These are phyloP conservation scores for Aspergillus ruber DNA, from an alignment of 2,329 filamentous ascomycete species.

Conservation along the genomic window DNA sequence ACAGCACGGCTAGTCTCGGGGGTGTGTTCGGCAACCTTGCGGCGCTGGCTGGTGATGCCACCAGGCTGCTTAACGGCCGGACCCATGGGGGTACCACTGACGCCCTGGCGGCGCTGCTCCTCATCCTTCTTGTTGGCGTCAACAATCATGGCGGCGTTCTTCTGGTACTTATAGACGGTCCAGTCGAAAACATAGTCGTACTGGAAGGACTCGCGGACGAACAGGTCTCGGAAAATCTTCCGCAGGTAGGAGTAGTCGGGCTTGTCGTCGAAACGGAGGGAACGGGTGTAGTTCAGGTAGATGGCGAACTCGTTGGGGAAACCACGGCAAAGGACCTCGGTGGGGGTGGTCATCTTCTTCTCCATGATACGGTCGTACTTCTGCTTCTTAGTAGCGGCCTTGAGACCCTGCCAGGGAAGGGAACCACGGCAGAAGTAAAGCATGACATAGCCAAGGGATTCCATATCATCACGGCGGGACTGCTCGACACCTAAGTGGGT, in stretches of 20 bases:
- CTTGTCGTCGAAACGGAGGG: slow-evolving; percentile 98
- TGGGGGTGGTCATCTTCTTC: slow-evolving; percentile 99
- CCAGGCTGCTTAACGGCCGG: slow-evolving; percentile 60
- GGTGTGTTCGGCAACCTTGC: slow-evolving; percentile 76
- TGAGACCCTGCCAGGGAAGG: slow-evolving; percentile 96
- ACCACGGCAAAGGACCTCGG: slow-evolving; percentile 95
- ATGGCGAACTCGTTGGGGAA: slow-evolving; percentile 99
- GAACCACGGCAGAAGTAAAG: slow-evolving; percentile 99
- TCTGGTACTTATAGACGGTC: slow-evolving; percentile 99
- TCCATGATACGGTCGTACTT: slow-evolving; percentile 99
- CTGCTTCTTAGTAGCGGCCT: slow-evolving; percentile 99
- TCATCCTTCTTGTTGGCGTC: slow-evolving; percentile 70
- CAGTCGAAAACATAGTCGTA: slow-evolving; percentile 99
- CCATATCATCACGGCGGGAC: slow-evolving; percentile 98
- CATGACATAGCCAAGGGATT: slow-evolving; percentile 98
- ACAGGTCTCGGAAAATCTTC: slow-evolving; percentile 99
- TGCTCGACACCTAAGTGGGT: slow-evolving; percentile 98
- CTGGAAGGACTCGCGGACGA: slow-evolving; percentile 98
- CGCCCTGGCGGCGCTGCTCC: slow-evolving; percentile 63
- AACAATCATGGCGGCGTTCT: slow-evolving; percentile 93
- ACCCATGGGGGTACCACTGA: slow-evolving; percentile 51
- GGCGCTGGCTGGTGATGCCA: slow-evolving; percentile 68
- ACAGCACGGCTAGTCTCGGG: slow-evolving; percentile 68
- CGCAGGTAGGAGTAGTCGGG: slow-evolving; percentile 98
- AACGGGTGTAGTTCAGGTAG: slow-evolving; percentile 98